Evolutionary conservation across 305 asterid genomes (phyloP).

Genomic region (Ilex paraguariensis): DNA sequence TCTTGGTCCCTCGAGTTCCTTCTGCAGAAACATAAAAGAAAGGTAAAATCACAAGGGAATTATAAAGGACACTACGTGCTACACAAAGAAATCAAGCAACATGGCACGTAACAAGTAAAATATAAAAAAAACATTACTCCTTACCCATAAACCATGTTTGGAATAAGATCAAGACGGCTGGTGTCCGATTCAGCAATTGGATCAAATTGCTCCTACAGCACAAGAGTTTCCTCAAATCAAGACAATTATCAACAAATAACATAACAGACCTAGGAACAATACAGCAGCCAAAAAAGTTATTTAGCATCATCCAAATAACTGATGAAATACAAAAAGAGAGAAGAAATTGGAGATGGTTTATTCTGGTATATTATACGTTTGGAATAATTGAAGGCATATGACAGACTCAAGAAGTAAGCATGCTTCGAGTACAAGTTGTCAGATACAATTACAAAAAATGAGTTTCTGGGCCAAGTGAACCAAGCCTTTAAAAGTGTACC

Average conservation of each 20-base stretch:
- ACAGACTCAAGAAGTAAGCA: too few species aligned
- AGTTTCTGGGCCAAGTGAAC: too few species aligned
- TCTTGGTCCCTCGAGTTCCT: constrained; percentile 58
- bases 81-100: constrained; percentile 4
- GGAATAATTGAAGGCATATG: too few species aligned
- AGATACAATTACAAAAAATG: too few species aligned
- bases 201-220: constrained; percentile 70
- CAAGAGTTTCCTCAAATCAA: constrained; percentile 10
- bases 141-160: constrained; percentile 85
- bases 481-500: too few species aligned
- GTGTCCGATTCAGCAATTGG: constrained; percentile 75
- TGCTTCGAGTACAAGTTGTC: too few species aligned
- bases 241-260: neutral
- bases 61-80: neutral
- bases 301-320: too few species aligned
- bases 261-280: constrained; percentile 7
- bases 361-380: too few species aligned
- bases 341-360: neutral
- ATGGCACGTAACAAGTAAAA: neutral
- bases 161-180: constrained; percentile 65
- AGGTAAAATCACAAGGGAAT: constrained; percentile 5
- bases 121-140: neutral
- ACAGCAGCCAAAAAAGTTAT: constrained; percentile 4
- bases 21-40: constrained; percentile 36
- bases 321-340: neutral